Base-by-base conservation (phyloP, 2,329 filamentous ascomycete genomes). In the Cladobotryum protrusum region DNA sequence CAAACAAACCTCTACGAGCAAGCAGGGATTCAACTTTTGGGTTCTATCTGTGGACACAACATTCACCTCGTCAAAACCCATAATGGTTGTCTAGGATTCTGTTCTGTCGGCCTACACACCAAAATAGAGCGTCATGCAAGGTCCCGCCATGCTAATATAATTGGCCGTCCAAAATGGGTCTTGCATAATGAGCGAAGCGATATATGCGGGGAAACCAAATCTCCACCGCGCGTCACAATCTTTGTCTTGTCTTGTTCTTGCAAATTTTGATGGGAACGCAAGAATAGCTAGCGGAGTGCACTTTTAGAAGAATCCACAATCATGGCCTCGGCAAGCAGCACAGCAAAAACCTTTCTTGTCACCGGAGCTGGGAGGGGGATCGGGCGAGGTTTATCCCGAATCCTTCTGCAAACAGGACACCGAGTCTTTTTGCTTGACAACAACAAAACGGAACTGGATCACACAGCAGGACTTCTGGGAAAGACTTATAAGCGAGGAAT, bases 381-480 rank as follows among this genome's bases (percentile, higher is more conserved):
- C 20, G 57, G 57, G 33, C 55, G 55, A 13, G 57, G 57, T 18
- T 55, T 59, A 5, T 54, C 54, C 33, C 54, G 56, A 18, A 62
- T 66, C 1, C 65, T 73, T 5, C 62, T 73, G 19, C 52, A 57
- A 34, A 59, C 59, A 24, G 67, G 67, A 49, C 67, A 72, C 52
- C 63, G 67, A 14, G 69, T 72, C 37, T 66, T 68, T 49, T 61
- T 72, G 3, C 47, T 72, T 8, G 69, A 72, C 57, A 61, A 59
- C 52, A 66, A 72, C 58, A 40, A 54, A 29, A 47, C 55, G 5
- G 70, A 73, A 54, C 64, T 73, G 7, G 46, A 57, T n/a, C 63
- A 72, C 56, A 67, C 64, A 5, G 57, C 61, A 4, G 49, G 50
- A 11, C 49, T 61, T 0, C 59, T 70, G 11, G 41, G 47, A 9